Conservation (phyloP, 2,329 filamentous ascomycete genomes). For the Teratosphaeria epicoccoides region DNA sequence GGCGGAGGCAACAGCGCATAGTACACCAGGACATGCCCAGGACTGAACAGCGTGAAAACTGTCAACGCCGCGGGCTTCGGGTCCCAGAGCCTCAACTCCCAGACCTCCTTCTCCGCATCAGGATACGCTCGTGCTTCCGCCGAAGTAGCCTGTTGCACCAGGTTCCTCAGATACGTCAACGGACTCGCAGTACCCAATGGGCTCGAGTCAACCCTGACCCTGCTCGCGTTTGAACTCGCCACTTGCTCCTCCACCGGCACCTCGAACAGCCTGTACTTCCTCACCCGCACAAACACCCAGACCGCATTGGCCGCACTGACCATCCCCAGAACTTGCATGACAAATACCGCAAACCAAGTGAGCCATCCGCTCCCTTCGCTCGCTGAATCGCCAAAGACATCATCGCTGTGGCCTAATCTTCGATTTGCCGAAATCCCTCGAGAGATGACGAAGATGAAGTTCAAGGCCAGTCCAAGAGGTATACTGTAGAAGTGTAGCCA, state of each 20-base stretch:
- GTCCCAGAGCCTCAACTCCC: conserved; percentile 92
- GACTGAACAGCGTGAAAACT: conserved; percentile 84
- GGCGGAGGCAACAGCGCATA: conserved; percentile 74
- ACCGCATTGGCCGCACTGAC: conserved; percentile 66
- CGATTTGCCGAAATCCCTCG: conserved; percentile 49
- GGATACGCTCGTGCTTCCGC: conserved; percentile 80
- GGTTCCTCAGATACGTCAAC: conserved; percentile 58
- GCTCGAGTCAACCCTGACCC: conserved; percentile 79
- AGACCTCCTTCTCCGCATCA: conserved; percentile 73
- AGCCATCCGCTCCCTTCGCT: conserved; percentile 53
- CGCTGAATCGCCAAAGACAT: conserved; percentile 69
- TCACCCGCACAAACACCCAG: conserved; percentile 70
- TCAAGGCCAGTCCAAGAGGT: conserved; percentile 64
- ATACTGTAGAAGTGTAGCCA: conserved; percentile 60
- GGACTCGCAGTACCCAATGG: conserved; percentile 63
- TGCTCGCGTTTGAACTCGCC: conserved; percentile 72
- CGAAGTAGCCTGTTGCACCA: conserved; percentile 51
- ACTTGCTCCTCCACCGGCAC: conserved; percentile 65
- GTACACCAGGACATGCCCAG: conserved; percentile 85
- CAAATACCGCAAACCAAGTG: conserved; percentile 50
- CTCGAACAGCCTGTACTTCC: conserved; percentile 87
- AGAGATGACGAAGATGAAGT: conserved; percentile 70
- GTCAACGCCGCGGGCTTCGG: conserved; percentile 73
- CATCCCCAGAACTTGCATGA: conserved; percentile 58
- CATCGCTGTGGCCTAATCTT: conserved; percentile 41